Evolutionary conservation across 2,329 filamentous ascomycete genomes (phyloP), one percentile per base, ranked within the genome.

Genomic region (Stemphylium beticola): DNA sequence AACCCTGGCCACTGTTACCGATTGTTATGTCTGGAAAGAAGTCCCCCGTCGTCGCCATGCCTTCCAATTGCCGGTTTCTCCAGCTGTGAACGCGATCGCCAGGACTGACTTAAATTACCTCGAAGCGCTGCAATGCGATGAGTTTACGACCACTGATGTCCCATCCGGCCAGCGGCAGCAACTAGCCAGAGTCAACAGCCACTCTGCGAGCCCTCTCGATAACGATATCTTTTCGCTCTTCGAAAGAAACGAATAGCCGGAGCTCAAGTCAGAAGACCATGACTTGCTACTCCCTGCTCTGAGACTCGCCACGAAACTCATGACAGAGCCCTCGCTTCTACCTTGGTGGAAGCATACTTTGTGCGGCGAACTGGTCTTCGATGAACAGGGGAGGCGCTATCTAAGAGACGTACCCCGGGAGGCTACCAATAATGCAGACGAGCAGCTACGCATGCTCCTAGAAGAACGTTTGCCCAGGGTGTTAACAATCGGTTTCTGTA

Each of bases 291-390:
- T 38, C 26, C 53, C 53, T 15, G 38, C 48, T 11, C 33, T 53
- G 11, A 47, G 31, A 29, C 29, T 56, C n/a, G 53, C 49, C 14
- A 32, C 53, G 15, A 34, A 40, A 20, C 39, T 56, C 18, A 33
- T 52, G 31, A 43, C 36, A 5, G 49, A 57, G 20, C 34, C 45
- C 12, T 31, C 10, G 18, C 34, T 53, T n/a, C 22, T 45, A 11
- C 9, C 6, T 15, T 57, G 45, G 39, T 53, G 41, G 39, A 53
- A 53, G 11, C 49, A 53, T 20, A 49, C 46, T 14, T 14, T 48
- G 6, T 43, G 22, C 26, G 44, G 44, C 9, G 17, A 18, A n/a
- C 11, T 36, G 7, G 15, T 11, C 4, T 3, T 18, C 7, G 33
- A 38, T 12, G 33, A 11, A 22, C 6, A 8, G 12, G 2, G 15